Evolutionary conservation across 2,329 filamentous ascomycete species (phyloP).

Genomic region (Diatrype stigma): DNA sequence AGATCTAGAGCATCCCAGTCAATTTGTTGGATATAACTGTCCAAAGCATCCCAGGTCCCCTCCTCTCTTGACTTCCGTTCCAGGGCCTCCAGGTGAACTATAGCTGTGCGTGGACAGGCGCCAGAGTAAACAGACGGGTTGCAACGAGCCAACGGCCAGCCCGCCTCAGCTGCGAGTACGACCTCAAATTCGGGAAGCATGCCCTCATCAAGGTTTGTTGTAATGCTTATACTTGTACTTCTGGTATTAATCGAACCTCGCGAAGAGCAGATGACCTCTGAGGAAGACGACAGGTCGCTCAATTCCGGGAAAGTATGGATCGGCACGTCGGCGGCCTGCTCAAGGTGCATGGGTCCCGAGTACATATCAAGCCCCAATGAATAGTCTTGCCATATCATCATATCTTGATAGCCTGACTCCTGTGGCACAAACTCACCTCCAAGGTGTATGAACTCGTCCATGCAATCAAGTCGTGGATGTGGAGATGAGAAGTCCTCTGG

Average conservation of each 20-base stretch:
- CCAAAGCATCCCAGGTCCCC: conserved; percentile 41
- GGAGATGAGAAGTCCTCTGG: conserved; percentile 33
- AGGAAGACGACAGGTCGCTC: conserved; percentile 37
- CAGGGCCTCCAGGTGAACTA: conserved; percentile 47
- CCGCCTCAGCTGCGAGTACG: conserved; percentile 43
- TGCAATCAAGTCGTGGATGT: conserved; percentile 29
- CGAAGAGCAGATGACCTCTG: conserved; percentile 41
- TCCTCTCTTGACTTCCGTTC: conserved; percentile 46
- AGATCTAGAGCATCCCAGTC: conserved; percentile 33
- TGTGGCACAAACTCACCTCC: conserved; percentile 30
- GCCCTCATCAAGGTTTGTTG: conserved; percentile 35
- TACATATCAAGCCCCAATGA: conserved; percentile 41
- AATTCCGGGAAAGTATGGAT: conserved; percentile 35
- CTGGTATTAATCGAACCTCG: conserved; percentile 42
- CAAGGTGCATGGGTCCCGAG: conserved; percentile 27
- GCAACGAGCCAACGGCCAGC: conserved; percentile 49
- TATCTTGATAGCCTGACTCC: conserved; percentile 38
- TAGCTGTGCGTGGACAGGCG: conserved; percentile 44
- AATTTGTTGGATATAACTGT: conserved; percentile 35
- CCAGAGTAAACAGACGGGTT: conserved; percentile 42
- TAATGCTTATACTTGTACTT: conserved; percentile 43
- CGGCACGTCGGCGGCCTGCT: conserved; percentile 27
- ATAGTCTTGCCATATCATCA: conserved; percentile 41
- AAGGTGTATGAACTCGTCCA: conserved; percentile 41
- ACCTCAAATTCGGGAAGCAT: conserved; percentile 42